phyloP scores from a whole-genome alignment of 2,329 filamentous ascomycete genomes.

The Dothidotthia symphoricarpi region DNA sequence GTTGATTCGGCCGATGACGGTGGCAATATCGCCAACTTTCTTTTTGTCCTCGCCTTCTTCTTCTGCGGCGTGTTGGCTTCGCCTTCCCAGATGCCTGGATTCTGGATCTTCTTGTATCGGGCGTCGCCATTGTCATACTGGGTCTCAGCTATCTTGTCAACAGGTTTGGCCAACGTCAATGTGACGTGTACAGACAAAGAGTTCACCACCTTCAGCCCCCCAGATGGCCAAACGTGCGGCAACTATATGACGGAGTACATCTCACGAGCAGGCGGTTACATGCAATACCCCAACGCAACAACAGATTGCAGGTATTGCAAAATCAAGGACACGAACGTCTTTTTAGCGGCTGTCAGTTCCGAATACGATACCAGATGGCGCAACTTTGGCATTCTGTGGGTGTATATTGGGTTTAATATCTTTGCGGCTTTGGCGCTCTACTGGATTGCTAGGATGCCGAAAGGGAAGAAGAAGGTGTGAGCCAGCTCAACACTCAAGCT shows the following conservation, averaged over 20 bases:
- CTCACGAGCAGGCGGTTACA: conserved; percentile 36
- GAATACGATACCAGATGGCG: conserved; percentile 46
- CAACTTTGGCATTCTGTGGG: conserved; percentile 47
- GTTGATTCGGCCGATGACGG: conserved; percentile 69
- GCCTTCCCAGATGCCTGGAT: conserved; percentile 62
- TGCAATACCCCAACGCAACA: conserved; percentile 35
- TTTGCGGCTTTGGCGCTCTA: conserved; percentile 13
- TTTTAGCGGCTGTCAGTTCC: conserved; percentile 41
- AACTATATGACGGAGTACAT: conserved; percentile 42
- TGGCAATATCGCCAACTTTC: conserved; percentile 59
- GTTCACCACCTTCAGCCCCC: conserved; percentile 64
- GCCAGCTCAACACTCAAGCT: no score
- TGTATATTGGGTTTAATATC: conserved; percentile 44
- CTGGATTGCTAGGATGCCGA: no score
- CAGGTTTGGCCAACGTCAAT: conserved; percentile 64
- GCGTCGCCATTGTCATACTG: conserved; percentile 82
- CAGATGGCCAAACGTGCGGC: conserved; percentile 45
- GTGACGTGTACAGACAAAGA: conserved; percentile 71
- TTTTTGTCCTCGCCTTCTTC: conserved; percentile 61
- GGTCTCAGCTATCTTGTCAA: conserved; percentile 68
- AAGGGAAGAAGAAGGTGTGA: no score
- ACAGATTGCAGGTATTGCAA: conserved; percentile 43
- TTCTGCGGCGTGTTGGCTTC: conserved; percentile 71
- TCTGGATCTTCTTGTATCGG: conserved; percentile 85
- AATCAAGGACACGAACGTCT: conserved; percentile 42